Evolutionary conservation across 129 eudicot species (phyloP), one percentile per base, ranked within the genome.

Genomic region (Centaurea solstitialis): DNA sequence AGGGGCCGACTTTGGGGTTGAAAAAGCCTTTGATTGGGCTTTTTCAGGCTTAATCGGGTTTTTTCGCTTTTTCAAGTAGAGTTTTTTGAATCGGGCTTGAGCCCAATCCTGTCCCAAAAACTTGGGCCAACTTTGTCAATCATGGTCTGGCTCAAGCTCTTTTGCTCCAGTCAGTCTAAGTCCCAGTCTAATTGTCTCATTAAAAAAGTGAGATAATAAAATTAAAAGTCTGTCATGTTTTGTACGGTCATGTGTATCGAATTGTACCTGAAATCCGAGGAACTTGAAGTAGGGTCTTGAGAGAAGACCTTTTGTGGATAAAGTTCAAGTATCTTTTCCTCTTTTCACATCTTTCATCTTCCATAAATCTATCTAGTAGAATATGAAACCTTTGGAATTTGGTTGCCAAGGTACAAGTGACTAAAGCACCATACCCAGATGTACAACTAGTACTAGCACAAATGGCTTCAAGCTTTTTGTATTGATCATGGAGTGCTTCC

Each of bases 401-500:
- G 17, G 45, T 85, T 59, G 84, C 86, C 41, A 77, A 59, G 7
- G 77, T 28, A 70, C 87, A 30, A 61, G 75, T 70, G 39, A 82
- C 65, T 61, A 91, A 87, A 21, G 81, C 83, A 38, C 84, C 78
- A 26, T 75, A 70, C 17, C 65, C 38, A 33, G 86, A 68, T 73
- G 81, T 68, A 74, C 75, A 78, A 83, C 26, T 30, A 57, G 37
- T 30, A 68, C n/a, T 30, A 84, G 68, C 80, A 68, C 30, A 43
- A 45, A 75, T 86, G 53, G 72, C 64, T 74, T 89, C 83, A 72
- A 89, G 90, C 76, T 86, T 91, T 70, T 39, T 40, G 78, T 91
- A 84, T 72, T 89, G 89, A 69, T 89, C 71, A 80, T 86, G 73
- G 7, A 91, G 89, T 73, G 90, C 90, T 70, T 91, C 97, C 97